These are phyloP conservation scores for Pterocarpus santalinus DNA, from an alignment of 306 rosid species.

Conservation along the genomic window DNA sequence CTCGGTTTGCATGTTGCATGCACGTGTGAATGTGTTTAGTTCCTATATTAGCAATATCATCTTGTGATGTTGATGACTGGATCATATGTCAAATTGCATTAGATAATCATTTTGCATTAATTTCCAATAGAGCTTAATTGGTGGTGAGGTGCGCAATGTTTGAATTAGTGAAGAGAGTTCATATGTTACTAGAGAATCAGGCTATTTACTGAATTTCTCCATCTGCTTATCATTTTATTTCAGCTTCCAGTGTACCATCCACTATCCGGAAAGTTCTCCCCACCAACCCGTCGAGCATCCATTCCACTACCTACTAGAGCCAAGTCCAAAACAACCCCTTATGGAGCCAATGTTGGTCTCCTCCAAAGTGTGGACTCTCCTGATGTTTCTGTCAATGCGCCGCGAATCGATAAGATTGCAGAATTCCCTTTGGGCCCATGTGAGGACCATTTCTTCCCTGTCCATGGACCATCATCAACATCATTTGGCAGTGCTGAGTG, in stretches of 20 bases:
- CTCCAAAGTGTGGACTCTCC: slow-evolving; percentile 70
- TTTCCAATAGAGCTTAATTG: slow-evolving; percentile 16
- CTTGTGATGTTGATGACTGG: neutral
- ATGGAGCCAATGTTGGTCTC: slow-evolving; percentile 45
- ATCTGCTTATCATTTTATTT: slow-evolving; percentile 48
- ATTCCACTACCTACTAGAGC: slow-evolving; percentile 65
- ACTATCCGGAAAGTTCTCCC: too few relatives aligned
- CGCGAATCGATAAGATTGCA: slow-evolving; percentile 90
- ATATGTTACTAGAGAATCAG: slow-evolving; percentile 1
- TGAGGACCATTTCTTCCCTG: slow-evolving; percentile 62
- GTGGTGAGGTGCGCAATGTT: neutral
- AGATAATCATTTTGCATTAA: neutral
- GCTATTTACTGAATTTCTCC: slow-evolving; percentile 23
- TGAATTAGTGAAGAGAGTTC: slow-evolving; percentile 15
- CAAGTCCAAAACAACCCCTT: slow-evolving; percentile 53
- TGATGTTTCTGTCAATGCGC: slow-evolving; percentile 88
- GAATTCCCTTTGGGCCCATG: slow-evolving; percentile 78
- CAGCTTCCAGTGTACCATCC: slow-evolving; percentile 64
- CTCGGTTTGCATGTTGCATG: neutral
- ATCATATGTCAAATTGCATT: slow-evolving; percentile 14
- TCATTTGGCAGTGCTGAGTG: slow-evolving; percentile 59
- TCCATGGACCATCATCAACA: slow-evolving; percentile 55
- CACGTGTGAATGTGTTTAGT: too few relatives aligned
- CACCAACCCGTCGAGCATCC: slow-evolving; percentile 65
- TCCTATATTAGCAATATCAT: neutral